Conservation (phyloP, 257 asterid species). For the Nicotiana undulata region DNA sequence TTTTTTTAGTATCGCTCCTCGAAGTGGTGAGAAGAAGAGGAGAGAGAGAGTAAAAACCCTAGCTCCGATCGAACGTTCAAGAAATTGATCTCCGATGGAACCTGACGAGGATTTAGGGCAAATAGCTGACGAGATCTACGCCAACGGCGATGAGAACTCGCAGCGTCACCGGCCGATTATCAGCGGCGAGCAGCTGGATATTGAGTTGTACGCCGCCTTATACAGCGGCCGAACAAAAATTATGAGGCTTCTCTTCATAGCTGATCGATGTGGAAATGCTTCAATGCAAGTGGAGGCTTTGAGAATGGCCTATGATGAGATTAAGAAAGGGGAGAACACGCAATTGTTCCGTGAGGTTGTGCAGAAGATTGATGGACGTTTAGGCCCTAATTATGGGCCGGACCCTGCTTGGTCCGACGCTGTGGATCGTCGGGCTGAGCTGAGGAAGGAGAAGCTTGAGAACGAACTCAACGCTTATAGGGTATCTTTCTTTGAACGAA, state of each 20-base stretch:
- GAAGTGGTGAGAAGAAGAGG: neutral
- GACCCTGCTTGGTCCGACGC: constrained; percentile 71
- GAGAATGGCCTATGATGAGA: constrained; percentile 92
- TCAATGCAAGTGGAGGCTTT: constrained; percentile 82
- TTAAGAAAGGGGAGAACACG: constrained; percentile 90
- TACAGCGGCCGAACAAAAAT: constrained; percentile 87
- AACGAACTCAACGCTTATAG: constrained; percentile 84
- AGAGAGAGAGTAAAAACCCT: constrained; percentile 27
- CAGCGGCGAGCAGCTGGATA: constrained; percentile 81
- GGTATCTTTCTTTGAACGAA: constrained; percentile 26
- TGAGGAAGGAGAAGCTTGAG: constrained; percentile 83
- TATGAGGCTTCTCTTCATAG: constrained; percentile 64
- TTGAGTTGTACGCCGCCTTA: constrained; percentile 88
- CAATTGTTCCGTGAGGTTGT: constrained; percentile 71
- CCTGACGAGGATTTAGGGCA: constrained; percentile 49
- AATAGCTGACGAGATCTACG: constrained; percentile 47
- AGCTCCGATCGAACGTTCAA: constrained; percentile 13
- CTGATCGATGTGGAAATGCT: constrained; percentile 51
- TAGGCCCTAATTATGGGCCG: constrained; percentile 60
- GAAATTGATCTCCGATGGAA: constrained; percentile 40
- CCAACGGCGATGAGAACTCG: constrained; percentile 46
- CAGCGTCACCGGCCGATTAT: constrained; percentile 72
- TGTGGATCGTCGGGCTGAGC: constrained; percentile 74
- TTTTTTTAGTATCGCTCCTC: neutral
- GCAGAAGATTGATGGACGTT: constrained; percentile 61